Evolutionary conservation across 169 alveolate genomes (phyloP).

Genomic region (Eimeria praecox): DNA sequence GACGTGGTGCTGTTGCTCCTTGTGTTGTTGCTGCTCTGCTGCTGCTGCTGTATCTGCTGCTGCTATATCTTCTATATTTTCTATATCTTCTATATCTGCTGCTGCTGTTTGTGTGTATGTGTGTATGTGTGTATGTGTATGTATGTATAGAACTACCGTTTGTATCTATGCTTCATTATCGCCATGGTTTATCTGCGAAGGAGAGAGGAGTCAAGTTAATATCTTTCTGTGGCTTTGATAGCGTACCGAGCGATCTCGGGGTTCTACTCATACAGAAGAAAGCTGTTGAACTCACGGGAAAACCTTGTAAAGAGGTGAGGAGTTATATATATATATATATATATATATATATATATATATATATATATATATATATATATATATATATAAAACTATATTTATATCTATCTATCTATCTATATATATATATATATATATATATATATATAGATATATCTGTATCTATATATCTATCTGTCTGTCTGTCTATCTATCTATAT

Average conservation of each 20-base stretch:
- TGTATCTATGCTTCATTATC: constrained; percentile 10
- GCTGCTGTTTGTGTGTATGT: background rate
- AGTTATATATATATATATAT: too few species aligned
- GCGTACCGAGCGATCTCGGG: constrained; percentile 69
- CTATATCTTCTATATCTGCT: background rate
- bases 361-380: background rate
- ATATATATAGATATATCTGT: background rate
- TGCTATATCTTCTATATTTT: background rate
- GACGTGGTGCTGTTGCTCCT: background rate
- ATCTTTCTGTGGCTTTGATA: constrained; percentile 78
- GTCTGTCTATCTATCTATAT: too few species aligned
- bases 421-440: background rate
- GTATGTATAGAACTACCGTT: constrained; percentile 72
- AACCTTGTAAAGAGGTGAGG: constrained; percentile 59
- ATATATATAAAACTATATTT: too few species aligned
- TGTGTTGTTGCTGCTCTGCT: background rate
- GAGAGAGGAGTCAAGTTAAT: constrained; percentile 78
- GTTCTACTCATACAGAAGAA: constrained; percentile 40
- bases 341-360: background rate
- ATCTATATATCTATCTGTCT: background rate
- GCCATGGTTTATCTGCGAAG: constrained; percentile 67
- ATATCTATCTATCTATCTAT: too few species aligned
- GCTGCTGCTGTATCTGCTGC: background rate
- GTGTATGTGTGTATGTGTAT: too few species aligned
- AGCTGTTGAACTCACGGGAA: background rate